A percentile compares a stretch with the other conserved stretches of the same genome.
These are phyloP conservation scores for Colletotrichum cordylinicola DNA, from an alignment of 2,329 filamentous ascomycete species.

Conservation along the genomic window DNA sequence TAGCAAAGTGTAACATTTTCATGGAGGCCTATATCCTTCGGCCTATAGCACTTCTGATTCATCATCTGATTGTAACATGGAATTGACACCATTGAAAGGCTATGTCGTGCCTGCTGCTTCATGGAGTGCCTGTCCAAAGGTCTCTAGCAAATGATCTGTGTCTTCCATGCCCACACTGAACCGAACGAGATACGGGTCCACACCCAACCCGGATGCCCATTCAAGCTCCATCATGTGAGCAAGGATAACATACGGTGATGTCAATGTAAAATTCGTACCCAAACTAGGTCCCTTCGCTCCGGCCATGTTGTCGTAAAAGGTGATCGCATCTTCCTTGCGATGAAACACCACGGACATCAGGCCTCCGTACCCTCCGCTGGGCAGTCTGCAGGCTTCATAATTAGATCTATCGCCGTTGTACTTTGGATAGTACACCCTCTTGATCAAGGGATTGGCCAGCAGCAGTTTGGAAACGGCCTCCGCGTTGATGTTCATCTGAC, in stretches of 20 bases:
- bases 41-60: fast-evolving
- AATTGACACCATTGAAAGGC: fast-evolving
- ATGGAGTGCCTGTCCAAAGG: not conserved
- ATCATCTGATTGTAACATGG: not conserved
- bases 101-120: fast-evolving
- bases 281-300: conserved; percentile 93
- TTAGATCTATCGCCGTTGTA: conserved; percentile 69
- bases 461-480: conserved; percentile 82
- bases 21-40: too few relatives aligned
- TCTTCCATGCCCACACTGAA: conserved; percentile 93
- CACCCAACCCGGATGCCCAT: conserved; percentile 83
- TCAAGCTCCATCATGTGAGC: conserved; percentile 91
- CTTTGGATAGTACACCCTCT: conserved; percentile 87
- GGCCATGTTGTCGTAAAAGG: conserved; percentile 85
- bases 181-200: conserved; percentile 79
- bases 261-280: conserved; percentile 94
- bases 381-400: conserved; percentile 80
- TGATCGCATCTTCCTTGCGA: conserved; percentile 70
- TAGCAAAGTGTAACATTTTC: too few relatives aligned
- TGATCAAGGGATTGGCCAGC: conserved; percentile 65
- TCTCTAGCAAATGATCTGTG: conserved; percentile 58
- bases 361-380: conserved; percentile 85
- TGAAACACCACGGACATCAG: conserved; percentile 85
- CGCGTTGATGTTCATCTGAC: conserved; percentile 83
- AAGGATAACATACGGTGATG: conserved; percentile 87